Conservation (phyloP, 805 yeast genomes). For the Starmerella sp. region DNA sequence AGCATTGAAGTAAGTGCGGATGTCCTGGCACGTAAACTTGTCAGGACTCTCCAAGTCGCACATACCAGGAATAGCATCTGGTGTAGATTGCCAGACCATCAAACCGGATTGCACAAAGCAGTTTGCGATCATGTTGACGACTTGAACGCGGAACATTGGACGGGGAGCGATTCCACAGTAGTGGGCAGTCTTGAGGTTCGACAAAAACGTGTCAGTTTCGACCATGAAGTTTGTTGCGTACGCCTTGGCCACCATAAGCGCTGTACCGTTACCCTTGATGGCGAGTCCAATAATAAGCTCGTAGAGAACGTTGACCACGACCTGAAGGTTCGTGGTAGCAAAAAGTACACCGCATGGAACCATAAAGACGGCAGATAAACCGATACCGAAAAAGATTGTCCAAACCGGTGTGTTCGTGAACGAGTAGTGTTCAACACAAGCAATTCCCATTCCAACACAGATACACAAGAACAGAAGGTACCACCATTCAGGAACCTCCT, state of each 20-base stretch:
- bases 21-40: constrained; percentile 31
- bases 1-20: constrained; percentile 39
- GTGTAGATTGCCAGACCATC: constrained; percentile 29
- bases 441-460: constrained; percentile 38
- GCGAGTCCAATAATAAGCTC: constrained; percentile 47
- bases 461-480: constrained; percentile 34
- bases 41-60: constrained; percentile 25
- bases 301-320: constrained; percentile 40
- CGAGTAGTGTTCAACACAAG: constrained; percentile 32
- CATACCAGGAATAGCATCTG: constrained; percentile 27
- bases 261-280: constrained; percentile 44
- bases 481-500: constrained; percentile 53
- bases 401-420: constrained; percentile 46
- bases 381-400: constrained; percentile 45
- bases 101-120: constrained; percentile 26
- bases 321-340: constrained; percentile 38
- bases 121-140: constrained; percentile 26
- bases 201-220: constrained; percentile 50
- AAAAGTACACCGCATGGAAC: constrained; percentile 40
- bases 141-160: constrained; percentile 42
- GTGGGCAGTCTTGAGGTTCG: constrained; percentile 44
- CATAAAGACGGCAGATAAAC: constrained; percentile 40
- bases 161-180: constrained; percentile 50
- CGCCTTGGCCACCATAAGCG: constrained; percentile 41
- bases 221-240: constrained; percentile 49